These are phyloP conservation scores for Blepharisma stoltei DNA, from an alignment of 73 alveolate species.

Conservation along the genomic window DNA sequence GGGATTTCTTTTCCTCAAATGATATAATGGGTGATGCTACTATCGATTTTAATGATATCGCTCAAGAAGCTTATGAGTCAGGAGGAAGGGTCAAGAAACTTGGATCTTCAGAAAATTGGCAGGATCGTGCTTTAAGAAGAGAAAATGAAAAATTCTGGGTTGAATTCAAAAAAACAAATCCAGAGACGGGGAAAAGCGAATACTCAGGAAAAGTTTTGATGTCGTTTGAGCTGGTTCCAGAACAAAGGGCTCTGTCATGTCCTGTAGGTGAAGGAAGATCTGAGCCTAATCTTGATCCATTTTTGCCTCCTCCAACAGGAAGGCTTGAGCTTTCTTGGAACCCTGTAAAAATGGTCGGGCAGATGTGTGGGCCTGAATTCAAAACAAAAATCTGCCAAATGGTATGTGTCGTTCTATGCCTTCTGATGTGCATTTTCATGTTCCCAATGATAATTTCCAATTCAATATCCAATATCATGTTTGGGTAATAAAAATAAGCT, in stretches of 20 bases:
- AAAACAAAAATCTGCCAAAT: slow-evolving; percentile 59
- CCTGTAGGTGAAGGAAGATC: slow-evolving; percentile 81
- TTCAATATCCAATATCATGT: too few relatives aligned
- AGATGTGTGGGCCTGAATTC: slow-evolving; percentile 79
- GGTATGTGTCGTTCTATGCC: slow-evolving; percentile 45
- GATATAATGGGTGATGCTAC: slow-evolving; percentile 74
- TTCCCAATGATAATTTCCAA: slow-evolving; percentile 34
- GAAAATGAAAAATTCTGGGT: slow-evolving; percentile 59
- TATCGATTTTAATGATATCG: slow-evolving; percentile 46
- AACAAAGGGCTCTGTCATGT: slow-evolving; percentile 59
- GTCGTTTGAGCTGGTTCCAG: slow-evolving; percentile 64
- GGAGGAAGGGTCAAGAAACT: slow-evolving; percentile 42
- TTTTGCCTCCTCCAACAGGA: slow-evolving; percentile 81
- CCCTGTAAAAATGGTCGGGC: slow-evolving; percentile 73
- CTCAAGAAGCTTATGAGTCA: slow-evolving; percentile 52
- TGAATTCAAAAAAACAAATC: slow-evolving; percentile 41
- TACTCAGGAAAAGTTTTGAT: slow-evolving; percentile 69
- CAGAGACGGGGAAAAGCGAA: slow-evolving; percentile 45
- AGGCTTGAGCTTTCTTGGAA: slow-evolving; percentile 66
- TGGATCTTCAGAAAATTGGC: slow-evolving; percentile 33
- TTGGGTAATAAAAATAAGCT: too few relatives aligned
- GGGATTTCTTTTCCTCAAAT: slow-evolving; percentile 71
- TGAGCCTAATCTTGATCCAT: slow-evolving; percentile 79
- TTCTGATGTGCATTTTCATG: slow-evolving; percentile 31
- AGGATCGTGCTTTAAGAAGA: slow-evolving; percentile 44